Conservation (phyloP, 257 asterid species). For the Solanum sejunctum region DNA sequence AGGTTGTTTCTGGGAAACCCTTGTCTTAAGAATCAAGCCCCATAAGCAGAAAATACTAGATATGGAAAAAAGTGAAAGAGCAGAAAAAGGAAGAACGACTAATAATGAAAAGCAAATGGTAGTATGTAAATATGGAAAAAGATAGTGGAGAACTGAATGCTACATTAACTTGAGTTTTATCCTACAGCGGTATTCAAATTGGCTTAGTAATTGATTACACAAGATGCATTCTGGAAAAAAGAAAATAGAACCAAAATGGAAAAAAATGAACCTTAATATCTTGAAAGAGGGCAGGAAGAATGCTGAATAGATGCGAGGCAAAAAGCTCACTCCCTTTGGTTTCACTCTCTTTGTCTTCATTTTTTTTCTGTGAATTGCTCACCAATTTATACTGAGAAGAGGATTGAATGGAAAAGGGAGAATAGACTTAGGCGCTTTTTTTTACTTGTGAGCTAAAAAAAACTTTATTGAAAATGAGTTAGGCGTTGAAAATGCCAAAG, state of each 20-base stretch:
- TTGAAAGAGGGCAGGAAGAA: not conserved
- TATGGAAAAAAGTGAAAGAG: too few species aligned
- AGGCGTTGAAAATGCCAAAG: not conserved
- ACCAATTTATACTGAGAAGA: not conserved
- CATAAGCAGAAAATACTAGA: too few species aligned
- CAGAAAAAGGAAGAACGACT: too few species aligned
- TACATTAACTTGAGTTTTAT: not conserved
- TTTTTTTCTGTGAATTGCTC: not conserved
- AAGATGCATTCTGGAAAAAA: not conserved
- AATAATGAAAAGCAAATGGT: too few species aligned
- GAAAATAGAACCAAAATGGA: not conserved
- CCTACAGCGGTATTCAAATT: not conserved
- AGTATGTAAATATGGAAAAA: too few species aligned
- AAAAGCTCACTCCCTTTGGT: not conserved
- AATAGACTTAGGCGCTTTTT: not conserved
- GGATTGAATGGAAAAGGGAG: not conserved
- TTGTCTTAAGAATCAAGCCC: too few species aligned
- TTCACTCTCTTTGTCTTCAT: too few species aligned
- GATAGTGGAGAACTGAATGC: not conserved
- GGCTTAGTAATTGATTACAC: not conserved
- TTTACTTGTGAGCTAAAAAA: not conserved
- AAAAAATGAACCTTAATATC: not conserved
- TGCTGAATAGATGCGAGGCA: not conserved
- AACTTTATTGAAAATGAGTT: not conserved
- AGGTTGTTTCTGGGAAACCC: too few species aligned